These are phyloP conservation scores for Elsinoe ampelina DNA, from an alignment of 2,329 filamentous ascomycete genomes.

Conservation along the genomic window DNA sequence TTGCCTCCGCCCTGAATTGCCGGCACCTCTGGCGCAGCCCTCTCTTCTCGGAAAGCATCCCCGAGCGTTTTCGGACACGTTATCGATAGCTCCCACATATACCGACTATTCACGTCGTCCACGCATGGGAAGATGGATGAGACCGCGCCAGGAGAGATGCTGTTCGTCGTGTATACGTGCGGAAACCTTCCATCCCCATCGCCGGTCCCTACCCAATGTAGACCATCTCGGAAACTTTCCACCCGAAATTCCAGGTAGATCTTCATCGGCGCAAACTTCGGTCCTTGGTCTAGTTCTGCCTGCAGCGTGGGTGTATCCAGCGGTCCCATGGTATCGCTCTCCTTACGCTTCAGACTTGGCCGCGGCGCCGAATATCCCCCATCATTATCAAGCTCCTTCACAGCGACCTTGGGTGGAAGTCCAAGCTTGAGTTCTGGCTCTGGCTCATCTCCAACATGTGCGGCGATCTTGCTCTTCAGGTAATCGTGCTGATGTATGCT, in stretches of 20 bases:
- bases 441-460: constrained; percentile 42
- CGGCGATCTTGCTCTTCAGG: constrained; percentile 58
- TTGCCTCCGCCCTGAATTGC: neutral
- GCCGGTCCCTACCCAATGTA: constrained; percentile 84
- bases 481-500: constrained; percentile 68
- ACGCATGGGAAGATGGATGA: constrained; percentile 89
- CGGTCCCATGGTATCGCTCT: constrained; percentile 27
- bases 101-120: constrained; percentile 72
- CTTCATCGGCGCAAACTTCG: constrained; percentile 49
- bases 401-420: constrained; percentile 51
- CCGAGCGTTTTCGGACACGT: constrained; percentile 79
- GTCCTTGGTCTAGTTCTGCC: constrained; percentile 23
- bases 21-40: constrained; percentile 14
- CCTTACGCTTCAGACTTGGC: constrained; percentile 23
- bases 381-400: constrained; percentile 50
- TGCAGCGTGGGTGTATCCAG: constrained; percentile 22
- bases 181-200: constrained; percentile 74
- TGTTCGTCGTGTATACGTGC: constrained; percentile 82
- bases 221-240: constrained; percentile 67
- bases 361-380: constrained; percentile 34
- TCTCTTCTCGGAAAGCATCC: constrained; percentile 49
- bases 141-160: constrained; percentile 65
- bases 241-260: constrained; percentile 69
- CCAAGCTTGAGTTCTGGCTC: constrained; percentile 50
- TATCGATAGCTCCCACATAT: constrained; percentile 80